A percentile compares a stretch with the other conserved stretches of the same genome.
Conservation (phyloP, 2,329 filamentous ascomycete genomes). For the Blumeria graminis region DNA sequence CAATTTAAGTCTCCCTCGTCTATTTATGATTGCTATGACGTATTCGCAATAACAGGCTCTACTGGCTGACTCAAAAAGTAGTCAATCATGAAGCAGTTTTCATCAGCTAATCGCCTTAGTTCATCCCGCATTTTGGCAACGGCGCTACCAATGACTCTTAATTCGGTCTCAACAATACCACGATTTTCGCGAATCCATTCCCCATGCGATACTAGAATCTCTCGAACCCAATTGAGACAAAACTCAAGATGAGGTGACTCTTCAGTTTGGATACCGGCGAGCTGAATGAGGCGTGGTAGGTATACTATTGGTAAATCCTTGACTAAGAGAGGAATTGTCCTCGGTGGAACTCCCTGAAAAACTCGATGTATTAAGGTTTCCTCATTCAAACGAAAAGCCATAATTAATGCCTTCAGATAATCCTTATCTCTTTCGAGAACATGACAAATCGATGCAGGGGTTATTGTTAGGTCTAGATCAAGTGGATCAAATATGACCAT, state of each 20-base stretch:
- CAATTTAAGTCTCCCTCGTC: too few species aligned
- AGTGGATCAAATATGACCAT: conserved; percentile 80
- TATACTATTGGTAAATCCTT: conserved; percentile 65
- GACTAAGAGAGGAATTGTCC: conserved; percentile 55
- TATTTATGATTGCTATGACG: too few species aligned
- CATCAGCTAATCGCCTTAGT: conserved; percentile 58
- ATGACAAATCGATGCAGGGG: conserved; percentile 57
- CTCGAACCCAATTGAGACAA: conserved; percentile 78
- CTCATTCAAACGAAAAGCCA: conserved; percentile 93
- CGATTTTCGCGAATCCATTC: conserved; percentile 62
- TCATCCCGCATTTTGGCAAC: conserved; percentile 62
- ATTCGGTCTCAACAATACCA: conserved; percentile 57
- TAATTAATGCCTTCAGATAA: conserved; percentile 78
- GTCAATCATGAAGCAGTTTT: conserved; percentile 74
- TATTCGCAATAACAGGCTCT: conserved; percentile 4
- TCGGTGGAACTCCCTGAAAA: conserved; percentile 58
- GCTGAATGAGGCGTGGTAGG: conserved; percentile 60
- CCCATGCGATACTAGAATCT: conserved; percentile 59
- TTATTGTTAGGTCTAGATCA: conserved; percentile 84
- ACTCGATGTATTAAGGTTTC: conserved; percentile 57
- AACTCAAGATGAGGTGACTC: conserved; percentile 87
- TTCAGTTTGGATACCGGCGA: conserved; percentile 70
- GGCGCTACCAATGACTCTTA: conserved; percentile 61
- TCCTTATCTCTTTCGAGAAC: conserved; percentile 45
- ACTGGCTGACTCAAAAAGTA: conserved; percentile 41